Evolutionary conservation across 805 yeast species (phyloP).

Genomic region (Teunomyces tritomae): DNA sequence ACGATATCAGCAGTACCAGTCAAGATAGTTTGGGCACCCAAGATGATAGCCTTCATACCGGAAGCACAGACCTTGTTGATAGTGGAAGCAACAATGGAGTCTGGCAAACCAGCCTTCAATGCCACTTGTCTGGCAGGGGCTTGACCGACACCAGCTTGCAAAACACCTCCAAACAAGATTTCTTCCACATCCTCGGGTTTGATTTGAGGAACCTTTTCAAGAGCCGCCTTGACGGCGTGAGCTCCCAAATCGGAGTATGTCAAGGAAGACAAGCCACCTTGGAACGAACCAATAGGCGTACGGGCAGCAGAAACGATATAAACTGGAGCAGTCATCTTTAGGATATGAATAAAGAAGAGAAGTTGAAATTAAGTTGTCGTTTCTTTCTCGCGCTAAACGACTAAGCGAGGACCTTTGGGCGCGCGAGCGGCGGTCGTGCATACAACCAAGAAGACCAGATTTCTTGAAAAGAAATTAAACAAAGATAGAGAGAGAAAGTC

Average conservation of each 20-base stretch:
- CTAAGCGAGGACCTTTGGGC: neutral
- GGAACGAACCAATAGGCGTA: slow-evolving; percentile 95
- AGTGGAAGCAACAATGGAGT: slow-evolving; percentile 80
- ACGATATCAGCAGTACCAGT: slow-evolving; percentile 90
- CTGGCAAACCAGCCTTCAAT: slow-evolving; percentile 79
- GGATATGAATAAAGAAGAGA: neutral
- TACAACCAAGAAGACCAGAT: too few species aligned
- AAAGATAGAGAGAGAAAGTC: too few species aligned
- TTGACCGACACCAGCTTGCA: slow-evolving; percentile 93
- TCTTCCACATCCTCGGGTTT: slow-evolving; percentile 80
- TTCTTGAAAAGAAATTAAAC: too few species aligned
- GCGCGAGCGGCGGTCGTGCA: neutral
- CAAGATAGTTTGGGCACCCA: slow-evolving; percentile 86
- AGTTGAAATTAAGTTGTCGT: neutral
- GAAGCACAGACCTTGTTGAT: slow-evolving; percentile 97
- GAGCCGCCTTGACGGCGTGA: slow-evolving; percentile 86
- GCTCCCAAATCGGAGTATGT: slow-evolving; percentile 85
- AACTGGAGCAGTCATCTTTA: slow-evolving; percentile 40
- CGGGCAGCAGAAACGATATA: slow-evolving; percentile 90
- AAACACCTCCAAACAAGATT: slow-evolving; percentile 87
- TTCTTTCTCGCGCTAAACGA: neutral
- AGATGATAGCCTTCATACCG: slow-evolving; percentile 86
- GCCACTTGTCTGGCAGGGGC: slow-evolving; percentile 99
- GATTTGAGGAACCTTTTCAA: slow-evolving; percentile 78
- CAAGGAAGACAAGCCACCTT: slow-evolving; percentile 74